A percentile compares a stretch with the other conserved stretches of the same genome.
These are phyloP conservation scores for Aureobasidium sp. DNA, from an alignment of 2,329 filamentous ascomycete species.

Conservation along the genomic window DNA sequence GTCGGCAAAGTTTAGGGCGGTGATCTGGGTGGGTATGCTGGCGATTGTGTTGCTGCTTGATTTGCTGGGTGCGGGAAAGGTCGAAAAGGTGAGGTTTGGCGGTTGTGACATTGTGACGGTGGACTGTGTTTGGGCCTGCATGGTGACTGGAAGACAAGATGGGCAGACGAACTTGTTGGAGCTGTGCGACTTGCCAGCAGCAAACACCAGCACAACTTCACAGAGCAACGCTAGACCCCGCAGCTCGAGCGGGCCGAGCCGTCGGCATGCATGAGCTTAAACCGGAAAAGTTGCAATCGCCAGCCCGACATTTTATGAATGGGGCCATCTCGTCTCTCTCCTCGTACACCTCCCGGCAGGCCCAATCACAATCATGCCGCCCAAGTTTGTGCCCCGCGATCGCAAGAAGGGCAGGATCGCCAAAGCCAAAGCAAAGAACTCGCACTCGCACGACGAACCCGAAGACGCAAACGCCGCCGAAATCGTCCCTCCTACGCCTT, in stretches of 20 bases:
- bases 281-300: slow-evolving; percentile 9
- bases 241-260: neutral
- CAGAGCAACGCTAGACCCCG: neutral
- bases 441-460: slow-evolving; percentile 32
- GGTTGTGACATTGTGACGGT: slow-evolving; percentile 28
- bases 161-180: neutral
- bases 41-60: slow-evolving; percentile 53
- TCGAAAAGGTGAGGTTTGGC: slow-evolving; percentile 42
- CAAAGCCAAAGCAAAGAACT: slow-evolving; percentile 42
- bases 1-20: slow-evolving; percentile 69
- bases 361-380: slow-evolving; percentile 23
- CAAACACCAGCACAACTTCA: neutral
- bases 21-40: slow-evolving; percentile 62
- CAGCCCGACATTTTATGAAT: neutral
- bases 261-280: neutral
- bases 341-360: neutral
- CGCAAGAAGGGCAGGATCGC: slow-evolving; percentile 58
- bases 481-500: slow-evolving; percentile 41
- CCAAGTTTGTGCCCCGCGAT: slow-evolving; percentile 47
- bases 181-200: neutral
- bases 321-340: neutral
- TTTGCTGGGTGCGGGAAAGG: slow-evolving; percentile 43
- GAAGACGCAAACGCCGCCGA: slow-evolving; percentile 48
- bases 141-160: neutral
- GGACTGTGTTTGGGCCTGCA: neutral